Evolutionary conservation across 2,329 filamentous ascomycete genomes (phyloP).

Genomic region (Aspergillus costaricaensis): DNA sequence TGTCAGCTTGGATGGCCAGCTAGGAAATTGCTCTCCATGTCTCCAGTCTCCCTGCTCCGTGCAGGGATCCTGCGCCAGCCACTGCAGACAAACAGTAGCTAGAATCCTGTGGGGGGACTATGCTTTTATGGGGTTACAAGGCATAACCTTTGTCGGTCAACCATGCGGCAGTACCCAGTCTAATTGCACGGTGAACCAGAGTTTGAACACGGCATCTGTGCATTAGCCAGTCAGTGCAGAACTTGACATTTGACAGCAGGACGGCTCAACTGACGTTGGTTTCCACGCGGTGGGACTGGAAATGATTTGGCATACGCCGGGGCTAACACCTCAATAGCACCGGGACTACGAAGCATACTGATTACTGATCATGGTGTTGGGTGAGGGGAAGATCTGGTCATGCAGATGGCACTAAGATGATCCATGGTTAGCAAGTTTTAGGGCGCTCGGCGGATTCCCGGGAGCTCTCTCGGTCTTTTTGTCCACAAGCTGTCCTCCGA

Average conservation of each 20-base stretch:
- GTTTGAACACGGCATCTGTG: neutral
- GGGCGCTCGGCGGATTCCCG: neutral
- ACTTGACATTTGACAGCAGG: neutral
- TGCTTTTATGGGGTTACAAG: neutral
- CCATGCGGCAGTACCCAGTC: neutral
- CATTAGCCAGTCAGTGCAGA: neutral
- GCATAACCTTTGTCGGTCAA: neutral
- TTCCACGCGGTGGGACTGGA: neutral
- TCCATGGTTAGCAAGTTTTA: neutral
- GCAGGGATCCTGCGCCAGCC: neutral
- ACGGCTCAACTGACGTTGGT: neutral
- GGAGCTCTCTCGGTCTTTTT: neutral
- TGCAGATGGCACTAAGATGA: neutral
- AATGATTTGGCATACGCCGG: neutral
- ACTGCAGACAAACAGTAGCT: neutral
- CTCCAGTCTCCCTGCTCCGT: too few species aligned
- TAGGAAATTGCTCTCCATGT: neutral
- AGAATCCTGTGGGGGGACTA: neutral
- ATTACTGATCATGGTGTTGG: neutral
- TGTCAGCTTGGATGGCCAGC: neutral
- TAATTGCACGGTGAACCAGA: neutral
- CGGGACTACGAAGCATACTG: neutral
- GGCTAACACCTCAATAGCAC: neutral
- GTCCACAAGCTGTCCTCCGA: neutral
- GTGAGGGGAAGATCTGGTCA: slow-evolving; percentile 1